Evolutionary conservation across 345 rosid species (phyloP).

Genomic region (Aquilaria yunnanensis): DNA sequence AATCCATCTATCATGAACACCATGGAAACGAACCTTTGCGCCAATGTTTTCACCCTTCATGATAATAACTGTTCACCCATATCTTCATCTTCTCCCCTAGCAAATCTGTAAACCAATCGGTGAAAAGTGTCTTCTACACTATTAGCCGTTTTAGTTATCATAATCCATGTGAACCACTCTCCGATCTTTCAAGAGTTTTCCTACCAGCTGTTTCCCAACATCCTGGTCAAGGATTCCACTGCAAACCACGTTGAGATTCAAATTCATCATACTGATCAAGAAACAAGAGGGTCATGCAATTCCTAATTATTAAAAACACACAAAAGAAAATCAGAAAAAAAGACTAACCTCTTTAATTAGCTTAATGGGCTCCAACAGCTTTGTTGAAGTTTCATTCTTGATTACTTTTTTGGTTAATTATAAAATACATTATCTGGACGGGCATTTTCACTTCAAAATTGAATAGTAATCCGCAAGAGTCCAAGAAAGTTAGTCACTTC

Average conservation of each 20-base stretch:
- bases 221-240: conserved; percentile 82
- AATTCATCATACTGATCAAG: too few species aligned
- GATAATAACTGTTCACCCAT: conserved; percentile 80
- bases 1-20: conserved; percentile 77
- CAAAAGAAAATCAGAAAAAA: too few species aligned
- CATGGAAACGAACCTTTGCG: conserved; percentile 67
- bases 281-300: too few species aligned
- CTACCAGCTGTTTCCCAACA: conserved; percentile 48
- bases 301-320: too few species aligned
- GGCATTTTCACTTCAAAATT: too few species aligned
- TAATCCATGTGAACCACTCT: conserved; percentile 61
- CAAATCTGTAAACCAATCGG: conserved; percentile 62
- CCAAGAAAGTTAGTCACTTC: too few species aligned
- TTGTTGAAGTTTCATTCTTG: too few species aligned
- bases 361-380: too few species aligned
- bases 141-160: conserved; percentile 70
- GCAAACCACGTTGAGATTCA: neutral
- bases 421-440: too few species aligned
- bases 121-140: conserved; percentile 52
- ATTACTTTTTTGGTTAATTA: too few species aligned
- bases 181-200: conserved; percentile 18
- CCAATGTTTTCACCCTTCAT: conserved; percentile 75
- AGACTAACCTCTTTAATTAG: too few species aligned
- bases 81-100: conserved; percentile 52
- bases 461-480: too few species aligned